Percentiles rank a stretch among this genome's conserved stretches.
Conservation (phyloP, 2,329 filamentous ascomycete species). For the Neofusicoccum cordaticola region DNA sequence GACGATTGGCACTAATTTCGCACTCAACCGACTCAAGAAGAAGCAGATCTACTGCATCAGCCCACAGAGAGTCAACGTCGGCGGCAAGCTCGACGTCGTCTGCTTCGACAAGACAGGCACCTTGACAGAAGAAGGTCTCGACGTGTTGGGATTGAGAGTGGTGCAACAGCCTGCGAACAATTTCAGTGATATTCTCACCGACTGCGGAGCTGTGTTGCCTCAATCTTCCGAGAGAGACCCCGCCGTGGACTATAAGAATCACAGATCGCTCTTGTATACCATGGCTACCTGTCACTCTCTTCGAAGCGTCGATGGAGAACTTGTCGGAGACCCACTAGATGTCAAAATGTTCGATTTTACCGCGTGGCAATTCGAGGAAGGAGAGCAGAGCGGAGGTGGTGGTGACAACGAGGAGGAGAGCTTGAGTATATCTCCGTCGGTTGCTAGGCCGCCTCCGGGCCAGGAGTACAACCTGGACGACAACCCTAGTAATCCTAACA, state of each 20-base stretch:
- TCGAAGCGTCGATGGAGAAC: conserved; percentile 78
- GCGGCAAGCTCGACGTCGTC: conserved; percentile 90
- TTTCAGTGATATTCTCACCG: conserved; percentile 74
- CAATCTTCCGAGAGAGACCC: conserved; percentile 56
- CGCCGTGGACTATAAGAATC: conserved; percentile 57
- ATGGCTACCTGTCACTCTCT: conserved; percentile 98
- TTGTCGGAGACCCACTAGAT: conserved; percentile 90
- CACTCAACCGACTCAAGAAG: conserved; percentile 76
- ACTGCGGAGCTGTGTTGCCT: conserved; percentile 59
- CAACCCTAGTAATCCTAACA: conserved; percentile 39
- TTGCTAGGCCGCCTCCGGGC: conserved; percentile 73
- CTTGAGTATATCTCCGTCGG: conserved; percentile 75
- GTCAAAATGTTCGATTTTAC: conserved; percentile 99
- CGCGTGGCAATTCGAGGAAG: conserved; percentile 87
- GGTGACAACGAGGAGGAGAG: conserved; percentile 75
- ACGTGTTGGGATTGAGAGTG: conserved; percentile 84
- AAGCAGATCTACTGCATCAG: conserved; percentile 97
- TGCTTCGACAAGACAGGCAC: conserved; percentile 99
- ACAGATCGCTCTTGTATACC: conserved; percentile 76
- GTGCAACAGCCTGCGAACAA: conserved; percentile 62
- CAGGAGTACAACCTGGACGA: conserved; percentile 58
- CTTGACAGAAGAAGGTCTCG: conserved; percentile 90
- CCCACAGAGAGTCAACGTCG: conserved; percentile 93
- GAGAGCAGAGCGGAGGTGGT: conserved; percentile 63
- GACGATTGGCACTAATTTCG: conserved; percentile 96